A percentile compares a stretch with the other conserved stretches of the same genome.
Conservation (phyloP, 2,329 filamentous ascomycete genomes). For the Cryphonectria carpinicola region DNA sequence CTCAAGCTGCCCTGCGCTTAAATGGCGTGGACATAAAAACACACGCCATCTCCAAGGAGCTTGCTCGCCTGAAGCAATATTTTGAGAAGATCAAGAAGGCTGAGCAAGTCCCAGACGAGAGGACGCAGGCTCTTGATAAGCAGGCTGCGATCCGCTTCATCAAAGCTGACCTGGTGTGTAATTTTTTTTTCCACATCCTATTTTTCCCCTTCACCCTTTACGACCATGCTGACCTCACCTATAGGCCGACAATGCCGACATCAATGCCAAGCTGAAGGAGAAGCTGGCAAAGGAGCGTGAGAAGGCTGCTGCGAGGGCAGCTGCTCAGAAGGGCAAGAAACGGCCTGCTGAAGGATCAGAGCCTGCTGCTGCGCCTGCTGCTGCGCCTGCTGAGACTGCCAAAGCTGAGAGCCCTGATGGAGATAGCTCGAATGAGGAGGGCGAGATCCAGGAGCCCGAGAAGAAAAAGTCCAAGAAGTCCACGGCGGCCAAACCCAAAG, state of each 20-base stretch:
- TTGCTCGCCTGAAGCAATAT: conserved; percentile 86
- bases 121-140: conserved; percentile 66
- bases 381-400: conserved; percentile 27
- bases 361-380: conserved; percentile 9
- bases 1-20: conserved; percentile 72
- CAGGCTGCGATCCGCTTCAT: conserved; percentile 81
- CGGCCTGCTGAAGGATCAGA: conserved; percentile 36
- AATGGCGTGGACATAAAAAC: conserved; percentile 80
- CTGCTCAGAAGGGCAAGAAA: conserved; percentile 38
- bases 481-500: conserved; percentile 50
- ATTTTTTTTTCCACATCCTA: neutral
- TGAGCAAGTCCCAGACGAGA: conserved; percentile 65
- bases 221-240: conserved; percentile 14
- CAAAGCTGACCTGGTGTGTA: conserved; percentile 73
- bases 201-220: neutral
- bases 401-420: conserved; percentile 27
- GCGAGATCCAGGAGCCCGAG: conserved; percentile 46
- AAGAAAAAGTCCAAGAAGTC: conserved; percentile 53
- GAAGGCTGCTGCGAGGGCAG: conserved; percentile 48
- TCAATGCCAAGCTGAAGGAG: conserved; percentile 57
- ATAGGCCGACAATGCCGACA: conserved; percentile 54
- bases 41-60: conserved; percentile 83
- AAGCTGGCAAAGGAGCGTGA: conserved; percentile 61
- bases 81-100: conserved; percentile 86
- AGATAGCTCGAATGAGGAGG: conserved; percentile 23